Base-by-base conservation (phyloP, 768 basidiomycete species). In the Lactarius hengduanensis region DNA sequence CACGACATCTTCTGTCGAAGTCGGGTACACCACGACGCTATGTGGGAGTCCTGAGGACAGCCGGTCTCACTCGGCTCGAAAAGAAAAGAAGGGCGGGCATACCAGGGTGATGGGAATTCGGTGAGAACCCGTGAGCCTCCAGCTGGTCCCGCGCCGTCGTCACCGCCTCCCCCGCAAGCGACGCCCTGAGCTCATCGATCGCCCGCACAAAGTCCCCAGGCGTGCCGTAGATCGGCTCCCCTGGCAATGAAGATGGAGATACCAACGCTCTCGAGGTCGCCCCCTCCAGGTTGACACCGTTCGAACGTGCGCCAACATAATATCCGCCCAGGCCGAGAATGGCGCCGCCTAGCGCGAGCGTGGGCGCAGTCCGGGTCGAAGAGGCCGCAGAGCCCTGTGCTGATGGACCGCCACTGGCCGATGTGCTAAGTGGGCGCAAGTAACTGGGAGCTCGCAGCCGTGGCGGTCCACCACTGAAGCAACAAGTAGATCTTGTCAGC, bases 1-100 rank as follows among this genome's bases (percentile, higher is more conserved):
- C 45, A 89, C 87, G 1, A 96, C 92, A 70, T 96, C 93, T 68
- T 91, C 89, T 0, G 94, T 95, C 30, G 80, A 83, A 20, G 75
- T 71, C 0, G 89, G 88, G 71, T 85, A 88, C 3, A 90, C 84
- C 1, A 90, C 81, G 6, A 89, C 86, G 50, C 80, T 85, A 58
- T 86, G 88, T 8, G 73, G 71, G 32, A 75, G 72, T 56, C 76
- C 84, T 84, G 67, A 1, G 53, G 32, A 16, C 34, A 16, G 15
- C 20, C 6, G 6, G 26, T 32, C 10, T 16, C 41, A 1, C 26
- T 4, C 5, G 30, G 47, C 56, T 30, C 26, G 59, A 9, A 0
- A 10, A 6, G 22, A 10, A 50, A 50, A 8, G 45, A 3, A 10
- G 16, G n/a, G 16, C 5, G 16, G 13, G 18, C 56, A 28, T 50